Base-by-base conservation (phyloP, 345 rosid species). In the Boechera divaricarpa region DNA sequence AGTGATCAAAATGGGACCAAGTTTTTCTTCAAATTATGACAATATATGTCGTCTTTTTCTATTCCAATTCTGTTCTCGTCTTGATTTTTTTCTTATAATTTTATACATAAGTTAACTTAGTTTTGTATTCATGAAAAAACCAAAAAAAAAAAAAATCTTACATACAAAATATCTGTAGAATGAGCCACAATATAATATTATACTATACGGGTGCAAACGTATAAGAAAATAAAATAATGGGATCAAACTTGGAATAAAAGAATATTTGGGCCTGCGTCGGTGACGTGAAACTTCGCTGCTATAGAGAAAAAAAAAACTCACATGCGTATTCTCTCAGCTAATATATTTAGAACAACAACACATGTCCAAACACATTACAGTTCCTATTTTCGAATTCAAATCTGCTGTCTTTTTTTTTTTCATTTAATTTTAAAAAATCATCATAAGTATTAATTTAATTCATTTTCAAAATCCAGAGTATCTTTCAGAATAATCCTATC, bases 271-370 rank as follows among this genome's bases (percentile, higher is more conserved):
- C 38, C 73, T 18, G 62, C 63, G 74, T 73, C 81, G 81, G 82
- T 79, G 81, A 52, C 63, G 58, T 67, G 78, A 79, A 73, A 66
- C 62, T 72, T 78, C 81, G 54, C 76, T 55, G 68, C 72, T 64
- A 38, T 63, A 56, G 77, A 36, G 6, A 36, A 7, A 36, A 8
- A 45, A 54, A 42, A 63, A 70, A 13, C 63, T 78, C 77, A 72
- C 69, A 66, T 72, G 77, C 63, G 45, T 36, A 59, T 68, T 38
- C 1, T 48, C 70, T 61, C 48, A 70, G 76, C 76, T 70, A 35
- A 2, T 35, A 77, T 78, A 66, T 72, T 58, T 41, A 51, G 69
- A 72, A 67, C 78, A 67, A 3, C 41, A 67, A 79, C 82, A 61
- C 74, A 79, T 73, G 81, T 58, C 81, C 53, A 28, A 73, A 73